Base-by-base conservation (phyloP, 441 rosid genomes). In the Omphalea diandra region DNA sequence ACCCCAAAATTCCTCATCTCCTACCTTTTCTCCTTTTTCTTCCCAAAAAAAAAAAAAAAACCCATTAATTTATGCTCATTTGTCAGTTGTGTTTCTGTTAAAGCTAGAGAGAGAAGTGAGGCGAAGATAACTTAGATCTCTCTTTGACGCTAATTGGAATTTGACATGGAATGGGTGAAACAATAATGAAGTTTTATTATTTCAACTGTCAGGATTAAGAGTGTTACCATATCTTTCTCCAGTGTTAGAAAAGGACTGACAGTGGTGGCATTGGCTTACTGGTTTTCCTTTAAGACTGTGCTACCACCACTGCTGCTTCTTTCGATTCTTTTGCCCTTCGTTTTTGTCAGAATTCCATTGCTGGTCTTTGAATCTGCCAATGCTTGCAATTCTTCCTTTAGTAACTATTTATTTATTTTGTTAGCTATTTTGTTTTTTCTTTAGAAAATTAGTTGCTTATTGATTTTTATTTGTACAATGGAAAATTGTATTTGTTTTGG, bases 351-450 rank as follows among this genome's bases (percentile, higher is more conserved):
- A 74, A 67, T 86, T 71, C 91, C 97, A 56, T 84, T 90, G 72
- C 71, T 87, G 76, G 87, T 86, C 38, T 97, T 89, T 70, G 96
- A 93, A 82, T 88, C 94, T 44, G 82, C 94, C 33, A 53, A 94
- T 54, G 72, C 79, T 57, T 88, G 95, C 72, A 84, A 87, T 70
- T 84, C 98, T 56, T 76, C 93, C 9, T 69, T 81, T 8, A 93
- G 95, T 88, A 84, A 71, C 40, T 36, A 20, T 27, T 63, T 41
- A n/a, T 15, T 33, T 24, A n/a, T n/a, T n/a, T n/a, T n/a, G n/a
- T n/a, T n/a, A n/a, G n/a, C n/a, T n/a, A n/a, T n/a, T n/a, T n/a
- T n/a, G n/a, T n/a, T 17, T 60, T 11, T 31, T 33, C n/a, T 11
- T 40, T 60, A 7, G 7, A 17, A 9, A 41, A 8, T 50, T 14